Percentiles rank a stretch among this genome's conserved stretches.
These are phyloP conservation scores for Backusella parvicylindrica DNA, from an alignment of 192 early-diverging fungal species.

Conservation along the genomic window DNA sequence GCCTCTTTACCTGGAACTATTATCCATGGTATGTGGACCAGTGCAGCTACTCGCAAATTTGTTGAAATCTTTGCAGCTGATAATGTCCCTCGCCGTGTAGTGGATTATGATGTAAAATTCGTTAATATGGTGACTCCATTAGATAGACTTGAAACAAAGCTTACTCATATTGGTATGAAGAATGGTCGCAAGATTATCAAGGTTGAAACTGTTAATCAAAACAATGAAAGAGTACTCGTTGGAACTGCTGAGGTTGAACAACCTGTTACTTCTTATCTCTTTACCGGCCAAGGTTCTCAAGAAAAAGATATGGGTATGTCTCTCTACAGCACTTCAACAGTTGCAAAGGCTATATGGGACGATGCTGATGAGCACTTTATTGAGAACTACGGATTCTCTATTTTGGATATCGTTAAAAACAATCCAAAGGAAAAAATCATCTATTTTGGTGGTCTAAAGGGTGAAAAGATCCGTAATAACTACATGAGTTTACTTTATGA, in stretches of 20 bases:
- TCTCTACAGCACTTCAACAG: slow-evolving; percentile 74
- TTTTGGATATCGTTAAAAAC: slow-evolving; percentile 85
- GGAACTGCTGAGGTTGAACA: slow-evolving; percentile 95
- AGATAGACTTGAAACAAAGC: slow-evolving; percentile 85
- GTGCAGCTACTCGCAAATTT: slow-evolving; percentile 90
- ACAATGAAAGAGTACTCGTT: slow-evolving; percentile 75
- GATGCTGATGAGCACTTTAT: slow-evolving; percentile 85
- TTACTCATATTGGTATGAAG: slow-evolving; percentile 92
- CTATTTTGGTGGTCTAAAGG: slow-evolving; percentile 85
- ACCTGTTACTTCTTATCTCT: slow-evolving; percentile 87
- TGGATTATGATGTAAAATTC: slow-evolving; percentile 82
- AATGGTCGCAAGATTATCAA: slow-evolving; percentile 95
- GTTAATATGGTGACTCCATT: slow-evolving; percentile 91
- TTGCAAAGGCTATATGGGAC: slow-evolving; percentile 89
- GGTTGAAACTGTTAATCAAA: slow-evolving; percentile 85
- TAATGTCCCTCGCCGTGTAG: slow-evolving; percentile 86
- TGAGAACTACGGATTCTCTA: slow-evolving; percentile 83
- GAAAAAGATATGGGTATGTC: slow-evolving; percentile 96
- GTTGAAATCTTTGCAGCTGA: slow-evolving; percentile 94
- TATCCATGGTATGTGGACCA: slow-evolving; percentile 98
- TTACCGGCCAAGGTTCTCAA: slow-evolving; percentile 97
- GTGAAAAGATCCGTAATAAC: slow-evolving; percentile 73
- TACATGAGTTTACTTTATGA: slow-evolving; percentile 92
- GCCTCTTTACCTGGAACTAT: slow-evolving; percentile 90
- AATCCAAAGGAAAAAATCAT: slow-evolving; percentile 84